Evolutionary conservation across 768 basidiomycete species (phyloP).

Genomic region (Suillus hirtellus): DNA sequence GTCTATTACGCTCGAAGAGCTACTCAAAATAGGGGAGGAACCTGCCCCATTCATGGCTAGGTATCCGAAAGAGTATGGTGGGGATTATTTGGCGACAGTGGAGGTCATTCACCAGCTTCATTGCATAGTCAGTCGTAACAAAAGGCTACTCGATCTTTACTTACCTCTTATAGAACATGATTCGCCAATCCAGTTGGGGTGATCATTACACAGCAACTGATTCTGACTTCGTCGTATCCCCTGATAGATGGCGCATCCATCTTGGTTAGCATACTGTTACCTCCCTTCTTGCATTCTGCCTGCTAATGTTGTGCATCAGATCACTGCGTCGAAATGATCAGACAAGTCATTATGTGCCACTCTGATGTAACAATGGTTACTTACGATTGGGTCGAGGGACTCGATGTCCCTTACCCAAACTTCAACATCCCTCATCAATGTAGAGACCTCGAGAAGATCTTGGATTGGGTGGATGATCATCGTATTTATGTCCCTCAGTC

Average conservation of each 20-base stretch:
- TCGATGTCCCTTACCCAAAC: not conserved
- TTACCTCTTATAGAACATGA: slow-evolving; percentile 11
- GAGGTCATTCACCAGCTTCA: slow-evolving; percentile 15
- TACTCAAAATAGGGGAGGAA: not conserved
- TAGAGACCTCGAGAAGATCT: not conserved
- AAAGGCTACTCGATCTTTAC: not conserved
- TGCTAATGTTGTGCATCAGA: slow-evolving; percentile 4
- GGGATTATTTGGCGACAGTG: slow-evolving; percentile 13
- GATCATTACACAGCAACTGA: slow-evolving; percentile 11
- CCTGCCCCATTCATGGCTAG: not conserved
- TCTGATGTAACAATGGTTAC: slow-evolving; percentile 12
- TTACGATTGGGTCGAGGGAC: slow-evolving; percentile 14
- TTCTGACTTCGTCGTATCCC: not conserved
- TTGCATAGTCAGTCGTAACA: slow-evolving; percentile 12
- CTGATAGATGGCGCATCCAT: slow-evolving; percentile 1
- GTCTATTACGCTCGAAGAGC: not conserved
- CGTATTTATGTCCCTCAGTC: not conserved
- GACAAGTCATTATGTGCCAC: slow-evolving; percentile 15
- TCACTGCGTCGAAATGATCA: slow-evolving; percentile 13
- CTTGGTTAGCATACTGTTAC: slow-evolving; percentile 9
- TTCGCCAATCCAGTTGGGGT: slow-evolving; percentile 10
- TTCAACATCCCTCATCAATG: not conserved
- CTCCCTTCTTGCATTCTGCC: not conserved
- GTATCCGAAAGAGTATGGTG: slow-evolving; percentile 11
- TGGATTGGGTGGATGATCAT: not conserved